Base-by-base conservation (phyloP, 306 rosid genomes). In the Begonia loranthoides region DNA sequence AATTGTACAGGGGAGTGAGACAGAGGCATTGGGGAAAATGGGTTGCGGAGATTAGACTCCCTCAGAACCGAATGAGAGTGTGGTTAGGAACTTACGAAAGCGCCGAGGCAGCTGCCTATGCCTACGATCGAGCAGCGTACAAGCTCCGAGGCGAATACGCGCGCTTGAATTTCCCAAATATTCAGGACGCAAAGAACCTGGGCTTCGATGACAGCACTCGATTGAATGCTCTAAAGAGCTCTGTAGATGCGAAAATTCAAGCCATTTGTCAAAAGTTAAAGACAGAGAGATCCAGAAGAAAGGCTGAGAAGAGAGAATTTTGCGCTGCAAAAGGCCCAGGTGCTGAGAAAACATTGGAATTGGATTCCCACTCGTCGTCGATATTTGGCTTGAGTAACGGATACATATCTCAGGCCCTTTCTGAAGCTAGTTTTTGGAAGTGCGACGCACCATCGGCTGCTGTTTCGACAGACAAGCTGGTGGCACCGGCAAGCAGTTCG, bases 1-100 rank as follows among this genome's bases (percentile, higher is more conserved):
- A 86, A 57, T 70, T 76, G 0, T 92, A 92, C 82, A 92, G 99
- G 63, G 99, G 99, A 53, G 99, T 92, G 73, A 79, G 99, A 13
- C 95, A 92, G 87, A 86, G 99, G 56, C 93, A 92, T 48, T 92
- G 99, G 99, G 99, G 96, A 15, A 92, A 92, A 73, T 92, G 99
- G 99, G 99, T 92, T 0, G 99, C 99, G 0, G 99, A 92, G 57
- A 92, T 92, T 22, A 72, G 99, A 51, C 87, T 92, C 12, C 99
- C 99, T 8, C 99, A 92, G 73, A 92, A 92, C 67, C 71, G 99
- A 69, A 79, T 86, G 96, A 74, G 99, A 60, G 88, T 86, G 21
- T 92, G 99, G 99, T 69, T 92, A 38, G 99, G 99, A 0, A 92
- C 99, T 2, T 92, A 86, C 12, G 96, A 86, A 34, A 74, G 93